Conservation (phyloP, 345 rosid genomes). For the Luvunga scandens region DNA sequence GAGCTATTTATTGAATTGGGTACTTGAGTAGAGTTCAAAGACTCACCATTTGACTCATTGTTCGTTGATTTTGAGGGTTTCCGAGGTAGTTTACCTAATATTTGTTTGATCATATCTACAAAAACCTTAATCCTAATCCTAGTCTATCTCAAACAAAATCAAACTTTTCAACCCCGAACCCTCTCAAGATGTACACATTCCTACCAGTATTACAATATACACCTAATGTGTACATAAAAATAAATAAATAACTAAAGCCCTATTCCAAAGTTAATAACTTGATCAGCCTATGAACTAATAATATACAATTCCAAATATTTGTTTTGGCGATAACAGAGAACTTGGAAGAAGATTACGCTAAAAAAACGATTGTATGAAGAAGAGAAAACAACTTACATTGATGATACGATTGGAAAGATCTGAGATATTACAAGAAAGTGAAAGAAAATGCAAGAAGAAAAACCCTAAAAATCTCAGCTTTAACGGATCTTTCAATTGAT, state of each 20-base stretch:
- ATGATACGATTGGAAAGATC: constrained; percentile 23
- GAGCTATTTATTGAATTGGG: constrained; percentile 37
- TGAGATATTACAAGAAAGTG: constrained; percentile 12
- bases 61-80: constrained; percentile 65
- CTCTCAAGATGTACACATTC: constrained; percentile 19
- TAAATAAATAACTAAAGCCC: neutral
- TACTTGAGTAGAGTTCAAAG: constrained; percentile 37
- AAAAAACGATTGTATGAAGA: neutral
- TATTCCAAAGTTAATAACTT: neutral
- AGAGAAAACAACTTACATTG: constrained; percentile 27
- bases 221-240: neutral
- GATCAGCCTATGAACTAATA: constrained; percentile 5
- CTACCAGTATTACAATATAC: constrained; percentile 1
- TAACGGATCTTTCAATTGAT: constrained; percentile 13
- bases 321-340: neutral
- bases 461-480: constrained; percentile 13
- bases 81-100: constrained; percentile 67
- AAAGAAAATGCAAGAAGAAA: constrained; percentile 6
- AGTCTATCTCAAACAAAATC: constrained; percentile 13
- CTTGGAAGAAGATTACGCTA: neutral
- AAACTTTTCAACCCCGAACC: constrained; percentile 17
- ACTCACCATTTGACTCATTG: constrained; percentile 45
- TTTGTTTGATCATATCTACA: constrained; percentile 73
- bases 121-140: constrained; percentile 17
- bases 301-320: constrained; percentile 3